A percentile compares a stretch with the other conserved stretches of the same genome.
phyloP scores from a whole-genome alignment of 352 stramenopile species.

The Thraustochytrium aureum region DNA sequence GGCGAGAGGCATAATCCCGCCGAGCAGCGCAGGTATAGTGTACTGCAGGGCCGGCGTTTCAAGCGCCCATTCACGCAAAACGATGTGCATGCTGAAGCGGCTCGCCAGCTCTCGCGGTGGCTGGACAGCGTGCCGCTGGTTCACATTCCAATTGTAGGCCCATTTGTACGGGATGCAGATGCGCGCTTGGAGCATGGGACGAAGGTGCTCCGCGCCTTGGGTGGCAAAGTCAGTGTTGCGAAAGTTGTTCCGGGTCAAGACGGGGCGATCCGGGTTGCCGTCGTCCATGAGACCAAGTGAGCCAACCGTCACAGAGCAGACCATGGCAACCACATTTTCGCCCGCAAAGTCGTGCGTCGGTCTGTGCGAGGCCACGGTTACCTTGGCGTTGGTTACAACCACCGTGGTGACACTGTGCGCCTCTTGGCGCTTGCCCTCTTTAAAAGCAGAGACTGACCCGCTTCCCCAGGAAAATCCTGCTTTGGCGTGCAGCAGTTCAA shows the following conservation, averaged over 20 bases:
- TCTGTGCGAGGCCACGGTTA: constrained; percentile 13
- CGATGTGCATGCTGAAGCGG: background rate
- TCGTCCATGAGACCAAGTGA: constrained; percentile 35
- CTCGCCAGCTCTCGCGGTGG: background rate
- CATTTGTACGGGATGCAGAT: constrained; percentile 29
- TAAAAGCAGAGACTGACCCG: background rate
- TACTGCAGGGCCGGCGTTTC: constrained; percentile 48
- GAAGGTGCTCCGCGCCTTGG: background rate
- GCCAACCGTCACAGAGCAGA: background rate
- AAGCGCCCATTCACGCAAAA: background rate
- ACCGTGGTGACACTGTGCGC: constrained; percentile 16
- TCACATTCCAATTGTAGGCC: constrained; percentile 46
- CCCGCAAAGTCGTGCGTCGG: background rate
- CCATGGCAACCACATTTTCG: background rate
- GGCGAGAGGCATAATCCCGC: constrained; percentile 41
- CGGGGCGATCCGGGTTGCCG: constrained; percentile 11
- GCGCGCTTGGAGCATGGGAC: constrained; percentile 3
- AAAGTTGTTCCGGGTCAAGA: constrained; percentile 13
- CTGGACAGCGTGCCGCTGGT: constrained; percentile 9
- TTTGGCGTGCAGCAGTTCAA: background rate
- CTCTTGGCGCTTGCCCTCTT: background rate
- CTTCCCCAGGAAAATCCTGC: constrained; percentile 46
- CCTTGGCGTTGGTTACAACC: constrained; percentile 7
- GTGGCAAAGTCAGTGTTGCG: constrained; percentile 39
- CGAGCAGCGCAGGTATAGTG: constrained; percentile 25